These are phyloP conservation scores for Verticillium tricorpus DNA, from an alignment of 2,329 filamentous ascomycete genomes.

Conservation along the genomic window DNA sequence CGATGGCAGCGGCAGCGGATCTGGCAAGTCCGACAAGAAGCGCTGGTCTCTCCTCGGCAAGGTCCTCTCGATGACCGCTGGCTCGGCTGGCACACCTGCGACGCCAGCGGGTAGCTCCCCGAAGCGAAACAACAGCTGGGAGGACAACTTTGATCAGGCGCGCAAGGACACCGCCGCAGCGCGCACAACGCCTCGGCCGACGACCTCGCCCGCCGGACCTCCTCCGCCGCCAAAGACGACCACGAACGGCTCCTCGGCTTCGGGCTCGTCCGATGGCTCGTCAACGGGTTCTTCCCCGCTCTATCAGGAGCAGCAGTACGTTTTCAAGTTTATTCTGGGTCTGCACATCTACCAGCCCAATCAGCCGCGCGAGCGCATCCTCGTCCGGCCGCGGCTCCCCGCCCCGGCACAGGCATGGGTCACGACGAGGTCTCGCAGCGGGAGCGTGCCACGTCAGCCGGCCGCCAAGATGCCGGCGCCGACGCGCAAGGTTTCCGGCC, in stretches of 20 bases:
- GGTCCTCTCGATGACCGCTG: conserved; percentile 40
- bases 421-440: conserved; percentile 31
- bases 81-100: conserved; percentile 20
- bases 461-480: conserved; percentile 34
- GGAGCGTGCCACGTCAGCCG: conserved; percentile 30
- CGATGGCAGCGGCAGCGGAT: conserved; percentile 5
- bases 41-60: conserved; percentile 61
- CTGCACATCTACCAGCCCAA: conserved; percentile 52
- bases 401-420: conserved; percentile 64
- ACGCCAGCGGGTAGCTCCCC: conserved; percentile 4
- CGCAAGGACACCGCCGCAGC: conserved; percentile 45
- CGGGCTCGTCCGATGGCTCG: conserved; percentile 43
- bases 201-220: conserved; percentile 15
- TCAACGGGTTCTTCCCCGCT: conserved; percentile 52
- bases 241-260: conserved; percentile 13
- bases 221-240: conserved; percentile 32
- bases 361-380: conserved; percentile 54
- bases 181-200: conserved; percentile 1
- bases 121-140: conserved; percentile 22
- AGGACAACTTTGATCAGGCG: conserved; percentile 45
- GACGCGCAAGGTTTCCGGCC: conserved; percentile 44
- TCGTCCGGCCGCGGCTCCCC: conserved; percentile 66
- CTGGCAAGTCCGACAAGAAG: conserved; percentile 42
- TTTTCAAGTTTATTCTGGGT: conserved; percentile 72
- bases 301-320: conserved; percentile 53